Base-by-base conservation (phyloP, 345 rosid genomes). In the Camelina laxa region DNA sequence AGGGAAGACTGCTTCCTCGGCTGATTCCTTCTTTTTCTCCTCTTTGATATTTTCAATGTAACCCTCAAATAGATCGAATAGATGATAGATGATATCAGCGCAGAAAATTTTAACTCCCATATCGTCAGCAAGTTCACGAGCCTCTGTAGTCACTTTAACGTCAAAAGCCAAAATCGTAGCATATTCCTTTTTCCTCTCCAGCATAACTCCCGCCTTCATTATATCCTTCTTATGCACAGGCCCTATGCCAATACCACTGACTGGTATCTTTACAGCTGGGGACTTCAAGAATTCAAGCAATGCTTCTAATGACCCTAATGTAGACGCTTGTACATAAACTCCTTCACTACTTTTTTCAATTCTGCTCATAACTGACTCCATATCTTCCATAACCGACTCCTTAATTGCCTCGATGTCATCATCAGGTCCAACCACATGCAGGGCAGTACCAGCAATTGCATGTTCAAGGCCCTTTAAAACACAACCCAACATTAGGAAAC, bases 81-180 rank as follows among this genome's bases (percentile, higher is more conserved):
- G 81, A 82, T 95, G 99, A 78, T 92, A 95, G 59, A 95, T 95
- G 63, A 95, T 92, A 78, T 95, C 99, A 14, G 99, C 97, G n/a
- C 82, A 85, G 82, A 95, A 95, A 73, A 95, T 92, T 71, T 85
- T 95, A 65, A 95, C 97, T 60, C 99, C 99, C 80, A 84, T 56
- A 36, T 90, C 97, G 41, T 92, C 93, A 48, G 97, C 84, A 45
- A 95, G 88, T 62, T 95, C 97, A 48, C 92, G 87, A 70, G 97
- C 96, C 78, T 95, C 99, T 5, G 91, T 88, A 35, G 97, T 90
- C 69, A 90, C 92, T 85, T 85, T 88, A 76, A 94, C 97, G 67
- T 94, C 98, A 81, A 94, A 94, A 49, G 97, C 98, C 89, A 94
- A 84, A 48, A 94, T 87, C 30, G 97, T 87, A 65, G 97, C 97